Evolutionary conservation across 2,329 filamentous ascomycete species (phyloP).

Genomic region (Blumeriella jaapii): DNA sequence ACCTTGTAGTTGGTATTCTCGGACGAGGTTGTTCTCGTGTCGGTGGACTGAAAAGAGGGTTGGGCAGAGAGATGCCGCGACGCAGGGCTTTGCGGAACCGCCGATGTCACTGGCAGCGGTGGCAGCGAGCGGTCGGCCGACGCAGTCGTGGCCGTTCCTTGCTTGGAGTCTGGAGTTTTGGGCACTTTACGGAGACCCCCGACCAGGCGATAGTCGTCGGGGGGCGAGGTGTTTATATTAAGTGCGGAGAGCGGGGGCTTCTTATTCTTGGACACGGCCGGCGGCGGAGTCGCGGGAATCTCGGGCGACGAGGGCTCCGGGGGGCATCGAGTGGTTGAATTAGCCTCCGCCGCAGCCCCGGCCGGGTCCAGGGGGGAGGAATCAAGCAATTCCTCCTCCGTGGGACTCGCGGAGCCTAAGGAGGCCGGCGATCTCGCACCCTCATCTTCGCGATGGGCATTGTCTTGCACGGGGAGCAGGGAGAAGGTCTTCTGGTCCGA

Average conservation of each 20-base stretch:
- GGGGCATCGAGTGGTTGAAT: constrained; percentile 24
- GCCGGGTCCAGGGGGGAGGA: constrained; percentile 16
- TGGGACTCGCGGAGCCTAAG: constrained; percentile 14
- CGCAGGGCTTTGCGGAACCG: constrained; percentile 13
- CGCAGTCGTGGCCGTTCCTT: constrained; percentile 16
- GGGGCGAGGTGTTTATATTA: constrained; percentile 24
- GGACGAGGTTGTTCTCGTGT: constrained; percentile 23
- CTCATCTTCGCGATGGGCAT: constrained; percentile 15
- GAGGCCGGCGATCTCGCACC: constrained; percentile 14
- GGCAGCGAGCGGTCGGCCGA: constrained; percentile 16
- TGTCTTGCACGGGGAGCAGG: constrained; percentile 17
- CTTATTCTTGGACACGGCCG: too few relatives aligned
- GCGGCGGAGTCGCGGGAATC: constrained; percentile 18
- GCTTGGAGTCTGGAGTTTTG: constrained; percentile 26
- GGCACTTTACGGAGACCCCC: constrained; percentile 28
- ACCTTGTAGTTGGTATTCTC: constrained; percentile 28
- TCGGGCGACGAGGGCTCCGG: constrained; percentile 13
- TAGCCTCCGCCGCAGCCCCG: constrained; percentile 15
- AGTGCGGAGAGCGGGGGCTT: constrained; percentile 22
- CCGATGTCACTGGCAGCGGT: constrained; percentile 20
- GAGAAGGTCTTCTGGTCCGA: constrained; percentile 27
- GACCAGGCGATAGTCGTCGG: constrained; percentile 26
- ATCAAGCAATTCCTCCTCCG: constrained; percentile 20
- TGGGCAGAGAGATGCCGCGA: constrained; percentile 25
- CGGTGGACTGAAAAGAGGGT: constrained; percentile 25